Percentiles rank a stretch among this genome's conserved stretches.
Evolutionary conservation across 164 flowering plant genomes (phyloP).

Genomic region (Tinospora cordifolia): DNA sequence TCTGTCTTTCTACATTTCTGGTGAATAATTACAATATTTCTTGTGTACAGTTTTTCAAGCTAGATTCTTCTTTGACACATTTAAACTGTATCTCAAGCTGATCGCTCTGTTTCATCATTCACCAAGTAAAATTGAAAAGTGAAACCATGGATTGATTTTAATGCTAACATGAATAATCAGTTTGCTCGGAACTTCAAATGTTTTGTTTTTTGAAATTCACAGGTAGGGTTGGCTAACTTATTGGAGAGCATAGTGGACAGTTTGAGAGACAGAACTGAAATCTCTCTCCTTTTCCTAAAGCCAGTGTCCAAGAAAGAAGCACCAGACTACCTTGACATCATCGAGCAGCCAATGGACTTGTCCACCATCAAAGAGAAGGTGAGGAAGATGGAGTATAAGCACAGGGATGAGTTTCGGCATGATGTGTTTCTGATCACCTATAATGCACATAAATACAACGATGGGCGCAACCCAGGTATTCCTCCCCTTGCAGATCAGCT

Average conservation of each 20-base stretch:
- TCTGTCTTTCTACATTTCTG: too few relatives aligned
- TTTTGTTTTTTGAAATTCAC: background rate
- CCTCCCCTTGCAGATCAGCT: slow-evolving; percentile 98
- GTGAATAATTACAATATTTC: too few relatives aligned
- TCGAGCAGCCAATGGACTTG: slow-evolving; percentile 78
- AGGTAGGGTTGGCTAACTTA: slow-evolving; percentile 87
- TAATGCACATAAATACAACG: slow-evolving; percentile 82
- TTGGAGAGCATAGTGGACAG: slow-evolving; percentile 64
- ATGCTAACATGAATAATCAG: too few relatives aligned
- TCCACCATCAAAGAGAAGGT: slow-evolving; percentile 80
- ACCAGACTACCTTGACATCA: slow-evolving; percentile 68
- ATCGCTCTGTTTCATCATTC: too few relatives aligned
- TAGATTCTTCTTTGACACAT: too few relatives aligned
- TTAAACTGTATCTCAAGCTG: too few relatives aligned
- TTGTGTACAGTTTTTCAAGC: too few relatives aligned
- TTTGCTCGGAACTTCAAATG: background rate
- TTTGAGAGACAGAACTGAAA: slow-evolving; percentile 37
- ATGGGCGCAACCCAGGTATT: slow-evolving; percentile 68
- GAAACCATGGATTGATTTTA: background rate
- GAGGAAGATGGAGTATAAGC: slow-evolving; percentile 69
- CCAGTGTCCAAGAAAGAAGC: slow-evolving; percentile 91
- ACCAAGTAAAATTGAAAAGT: too few relatives aligned
- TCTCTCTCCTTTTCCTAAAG: slow-evolving; percentile 72
- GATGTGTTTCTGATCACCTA: slow-evolving; percentile 79
- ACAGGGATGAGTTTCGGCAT: slow-evolving; percentile 66